These are phyloP conservation scores for Mucor piriformis DNA, from an alignment of 371 early-diverging fungal genomes.

Conservation along the genomic window DNA sequence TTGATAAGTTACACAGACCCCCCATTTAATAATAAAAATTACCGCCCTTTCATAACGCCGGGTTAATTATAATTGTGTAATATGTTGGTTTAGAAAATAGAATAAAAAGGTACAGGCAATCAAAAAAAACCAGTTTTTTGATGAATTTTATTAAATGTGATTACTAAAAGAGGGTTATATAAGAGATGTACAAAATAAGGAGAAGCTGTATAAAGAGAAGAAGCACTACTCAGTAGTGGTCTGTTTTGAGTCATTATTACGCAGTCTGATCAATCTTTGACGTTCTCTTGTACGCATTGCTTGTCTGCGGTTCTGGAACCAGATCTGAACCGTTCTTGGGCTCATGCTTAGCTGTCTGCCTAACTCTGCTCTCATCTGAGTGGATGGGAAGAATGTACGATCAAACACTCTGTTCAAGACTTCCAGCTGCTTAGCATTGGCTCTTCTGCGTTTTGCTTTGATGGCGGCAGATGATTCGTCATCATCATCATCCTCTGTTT, in stretches of 20 bases:
- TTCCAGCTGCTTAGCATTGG: conserved; percentile 57
- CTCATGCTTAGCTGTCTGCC: conserved; percentile 90
- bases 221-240: neutral
- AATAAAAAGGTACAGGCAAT: conserved; percentile 3
- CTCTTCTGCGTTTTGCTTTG: conserved; percentile 56
- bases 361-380: conserved; percentile 82
- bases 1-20: neutral
- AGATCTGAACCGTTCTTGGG: conserved; percentile 84
- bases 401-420: conserved; percentile 62
- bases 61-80: too few species aligned
- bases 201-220: neutral
- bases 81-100: conserved; percentile 13
- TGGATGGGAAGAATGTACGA: conserved; percentile 65
- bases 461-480: conserved; percentile 29
- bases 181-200: neutral
- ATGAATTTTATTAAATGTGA: neutral
- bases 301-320: conserved; percentile 96
- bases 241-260: conserved; percentile 17
- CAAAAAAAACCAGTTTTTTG: conserved; percentile 17
- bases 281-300: conserved; percentile 61
- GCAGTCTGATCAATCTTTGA: conserved; percentile 39
- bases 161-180: neutral
- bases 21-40: neutral
- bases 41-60: too few species aligned
- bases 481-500: conserved; percentile 21